A percentile compares a stretch with the other conserved stretches of the same genome.
These are phyloP conservation scores for Xerocomus nothofagi DNA, from an alignment of 1,284 basidiomycete species.

Conservation along the genomic window DNA sequence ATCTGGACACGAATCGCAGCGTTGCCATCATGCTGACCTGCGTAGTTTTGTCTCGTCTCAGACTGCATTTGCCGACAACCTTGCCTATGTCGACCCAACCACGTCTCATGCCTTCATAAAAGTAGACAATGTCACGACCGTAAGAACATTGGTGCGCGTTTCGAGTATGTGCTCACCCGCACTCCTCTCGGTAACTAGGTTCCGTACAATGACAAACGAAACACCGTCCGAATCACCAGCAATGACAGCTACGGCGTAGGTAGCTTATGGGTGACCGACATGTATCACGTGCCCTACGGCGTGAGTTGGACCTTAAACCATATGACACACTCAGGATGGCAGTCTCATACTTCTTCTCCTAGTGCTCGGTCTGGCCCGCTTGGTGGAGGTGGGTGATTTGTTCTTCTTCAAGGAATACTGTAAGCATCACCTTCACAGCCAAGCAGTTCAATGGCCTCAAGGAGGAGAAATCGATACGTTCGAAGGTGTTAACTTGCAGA, in stretches of 20 bases:
- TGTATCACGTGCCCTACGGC: slow-evolving; percentile 70
- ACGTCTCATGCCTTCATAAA: slow-evolving; percentile 67
- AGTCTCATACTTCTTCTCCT: slow-evolving; percentile 2
- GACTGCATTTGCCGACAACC: slow-evolving; percentile 47
- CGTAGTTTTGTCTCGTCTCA: slow-evolving; percentile 55
- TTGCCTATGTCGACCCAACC: slow-evolving; percentile 61
- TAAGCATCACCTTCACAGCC: slow-evolving; percentile 30
- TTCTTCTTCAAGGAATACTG: neutral
- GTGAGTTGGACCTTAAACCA: slow-evolving; percentile 34
- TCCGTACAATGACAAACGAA: slow-evolving; percentile 62
- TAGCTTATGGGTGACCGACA: slow-evolving; percentile 65
- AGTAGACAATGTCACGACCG: slow-evolving; percentile 65
- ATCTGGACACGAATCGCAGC: neutral
- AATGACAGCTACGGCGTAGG: slow-evolving; percentile 61
- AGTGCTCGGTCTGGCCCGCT: slow-evolving; percentile 77
- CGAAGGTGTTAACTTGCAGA: slow-evolving; percentile 69
- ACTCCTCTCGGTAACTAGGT: slow-evolving; percentile 19
- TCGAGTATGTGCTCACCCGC: neutral
- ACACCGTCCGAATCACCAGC: slow-evolving; percentile 65
- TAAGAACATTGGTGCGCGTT: slow-evolving; percentile 29
- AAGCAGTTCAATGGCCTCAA: slow-evolving; percentile 59
- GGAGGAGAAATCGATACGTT: slow-evolving; percentile 78
- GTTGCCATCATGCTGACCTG: neutral
- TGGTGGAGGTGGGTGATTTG: slow-evolving; percentile 41
- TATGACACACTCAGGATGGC: neutral